Conservation (phyloP, 495 filamentous ascomycete genomes). For the Daldinia grandis region DNA sequence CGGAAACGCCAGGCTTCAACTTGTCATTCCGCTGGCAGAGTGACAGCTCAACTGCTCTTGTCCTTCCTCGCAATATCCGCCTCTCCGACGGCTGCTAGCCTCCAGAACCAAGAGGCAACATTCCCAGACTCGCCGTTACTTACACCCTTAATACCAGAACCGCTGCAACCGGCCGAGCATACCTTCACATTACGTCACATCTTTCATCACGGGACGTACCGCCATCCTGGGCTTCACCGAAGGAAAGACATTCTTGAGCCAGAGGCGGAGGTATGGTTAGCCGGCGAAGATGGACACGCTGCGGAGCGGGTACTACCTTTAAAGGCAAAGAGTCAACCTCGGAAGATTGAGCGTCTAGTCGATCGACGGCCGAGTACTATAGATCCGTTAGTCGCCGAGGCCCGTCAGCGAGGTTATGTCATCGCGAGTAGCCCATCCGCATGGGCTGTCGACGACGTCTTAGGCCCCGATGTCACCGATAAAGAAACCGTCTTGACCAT, state of each 20-base stretch:
- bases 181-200: constrained; percentile 81
- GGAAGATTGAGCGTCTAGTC: constrained; percentile 79
- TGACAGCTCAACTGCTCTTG: constrained; percentile 67
- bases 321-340: constrained; percentile 64
- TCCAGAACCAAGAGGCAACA: constrained; percentile 42
- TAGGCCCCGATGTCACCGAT: constrained; percentile 83
- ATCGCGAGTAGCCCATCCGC: constrained; percentile 69
- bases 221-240: constrained; percentile 76
- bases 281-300: constrained; percentile 68
- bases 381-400: constrained; percentile 75
- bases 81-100: constrained; percentile 45
- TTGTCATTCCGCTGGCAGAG: constrained; percentile 62
- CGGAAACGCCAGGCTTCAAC: constrained; percentile 48
- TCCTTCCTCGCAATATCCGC: constrained; percentile 68
- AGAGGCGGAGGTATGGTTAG: constrained; percentile 68
- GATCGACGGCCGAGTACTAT: constrained; percentile 80
- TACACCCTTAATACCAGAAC: constrained; percentile 51
- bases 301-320: constrained; percentile 57
- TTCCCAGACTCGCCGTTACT: constrained; percentile 47
- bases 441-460: constrained; percentile 84
- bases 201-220: constrained; percentile 82
- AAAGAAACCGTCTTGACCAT: constrained; percentile 84
- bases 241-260: constrained; percentile 72
- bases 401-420: constrained; percentile 67
- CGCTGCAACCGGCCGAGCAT: constrained; percentile 54